These are phyloP conservation scores for Coelastrella sp. DNA, from an alignment of 139 green algal species.

Conservation along the genomic window DNA sequence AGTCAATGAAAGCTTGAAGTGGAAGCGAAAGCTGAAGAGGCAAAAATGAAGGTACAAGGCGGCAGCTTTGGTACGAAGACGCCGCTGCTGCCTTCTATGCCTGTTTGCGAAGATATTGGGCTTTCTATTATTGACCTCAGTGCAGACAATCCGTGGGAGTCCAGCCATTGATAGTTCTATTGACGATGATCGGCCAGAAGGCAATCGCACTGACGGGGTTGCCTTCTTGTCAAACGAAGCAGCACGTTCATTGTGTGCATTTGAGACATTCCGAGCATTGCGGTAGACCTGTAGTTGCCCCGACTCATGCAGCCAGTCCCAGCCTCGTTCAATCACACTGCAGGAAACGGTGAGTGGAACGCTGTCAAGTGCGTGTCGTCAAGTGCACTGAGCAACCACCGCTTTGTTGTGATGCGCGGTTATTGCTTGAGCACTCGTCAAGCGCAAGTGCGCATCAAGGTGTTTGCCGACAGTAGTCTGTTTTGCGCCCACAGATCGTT, in stretches of 20 bases:
- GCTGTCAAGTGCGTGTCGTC: neutral
- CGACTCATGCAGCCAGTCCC: neutral
- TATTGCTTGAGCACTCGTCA: too few species aligned
- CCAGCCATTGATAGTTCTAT: neutral
- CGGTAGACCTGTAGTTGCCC: neutral
- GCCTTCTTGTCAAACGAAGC: neutral
- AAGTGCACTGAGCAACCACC: too few species aligned
- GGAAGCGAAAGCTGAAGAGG: neutral
- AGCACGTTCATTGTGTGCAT: neutral
- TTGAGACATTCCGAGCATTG: neutral
- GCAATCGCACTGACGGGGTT: neutral
- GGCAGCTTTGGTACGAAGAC: neutral
- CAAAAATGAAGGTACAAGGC: neutral
- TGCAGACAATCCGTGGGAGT: neutral
- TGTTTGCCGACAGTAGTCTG: slow-evolving; percentile 8
- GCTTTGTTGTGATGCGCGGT: too few species aligned
- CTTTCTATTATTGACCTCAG: too few species aligned
- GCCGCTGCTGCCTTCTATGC: too few species aligned
- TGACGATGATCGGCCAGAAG: slow-evolving; percentile 5
- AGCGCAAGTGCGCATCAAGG: too few species aligned
- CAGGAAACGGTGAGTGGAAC: neutral
- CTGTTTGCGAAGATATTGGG: too few species aligned
- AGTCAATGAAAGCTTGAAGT: too few species aligned
- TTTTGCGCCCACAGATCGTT: neutral
- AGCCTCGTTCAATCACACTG: neutral